A percentile compares a stretch with the other conserved stretches of the same genome.
Evolutionary conservation across 441 rosid species (phyloP).

Genomic region (Corymbia calophylla): DNA sequence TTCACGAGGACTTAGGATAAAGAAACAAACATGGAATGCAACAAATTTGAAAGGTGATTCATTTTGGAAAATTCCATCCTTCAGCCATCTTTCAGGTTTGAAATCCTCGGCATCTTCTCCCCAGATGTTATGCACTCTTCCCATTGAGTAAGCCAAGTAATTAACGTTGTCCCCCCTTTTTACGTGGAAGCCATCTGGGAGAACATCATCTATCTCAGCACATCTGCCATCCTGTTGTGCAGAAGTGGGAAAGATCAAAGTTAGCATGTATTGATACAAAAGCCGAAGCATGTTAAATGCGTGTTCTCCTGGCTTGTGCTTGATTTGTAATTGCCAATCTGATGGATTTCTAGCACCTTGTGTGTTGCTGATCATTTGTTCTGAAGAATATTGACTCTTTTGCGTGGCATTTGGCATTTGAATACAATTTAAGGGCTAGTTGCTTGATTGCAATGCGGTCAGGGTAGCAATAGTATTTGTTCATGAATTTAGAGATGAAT

Average conservation of each 20-base stretch:
- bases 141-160: conserved; percentile 78
- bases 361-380: neutral
- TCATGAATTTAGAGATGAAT: neutral
- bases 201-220: conserved; percentile 56
- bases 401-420: neutral
- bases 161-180: conserved; percentile 53
- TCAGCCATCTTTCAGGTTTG: conserved; percentile 80
- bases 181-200: conserved; percentile 59
- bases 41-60: conserved; percentile 74
- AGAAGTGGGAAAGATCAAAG: neutral
- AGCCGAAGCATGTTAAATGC: neutral
- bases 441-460: neutral
- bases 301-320: neutral
- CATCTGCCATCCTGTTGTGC: conserved; percentile 46
- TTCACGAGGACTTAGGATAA: neutral
- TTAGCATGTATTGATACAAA: neutral
- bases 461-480: neutral
- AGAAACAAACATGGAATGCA: conserved; percentile 48
- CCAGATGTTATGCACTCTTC: conserved; percentile 66
- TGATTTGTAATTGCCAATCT: neutral
- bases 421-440: neutral
- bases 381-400: neutral
- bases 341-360: neutral
- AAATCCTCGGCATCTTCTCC: conserved; percentile 70
- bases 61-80: conserved; percentile 50